Evolutionary conservation across 345 rosid genomes (phyloP).

Genomic region (Litchi chinensis): DNA sequence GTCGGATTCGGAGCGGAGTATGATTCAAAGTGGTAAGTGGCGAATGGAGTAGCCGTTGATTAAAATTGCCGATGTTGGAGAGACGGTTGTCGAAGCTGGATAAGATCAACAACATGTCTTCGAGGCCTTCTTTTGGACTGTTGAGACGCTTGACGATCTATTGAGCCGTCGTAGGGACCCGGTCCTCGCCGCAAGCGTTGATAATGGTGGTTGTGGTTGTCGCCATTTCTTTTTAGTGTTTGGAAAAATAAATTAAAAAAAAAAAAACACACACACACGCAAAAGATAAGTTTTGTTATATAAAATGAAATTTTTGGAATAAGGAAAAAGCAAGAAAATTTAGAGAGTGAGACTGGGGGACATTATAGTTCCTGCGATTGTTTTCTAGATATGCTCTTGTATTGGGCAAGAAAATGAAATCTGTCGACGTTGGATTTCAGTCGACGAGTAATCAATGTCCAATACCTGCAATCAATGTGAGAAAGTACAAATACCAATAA

Average conservation of each 20-base stretch:
- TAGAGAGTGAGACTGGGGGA: no score
- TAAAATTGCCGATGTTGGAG: constrained; percentile 78
- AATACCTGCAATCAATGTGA: no score
- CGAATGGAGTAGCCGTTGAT: constrained; percentile 42
- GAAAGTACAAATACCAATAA: no score
- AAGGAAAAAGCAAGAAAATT: no score
- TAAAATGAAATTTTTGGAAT: neutral
- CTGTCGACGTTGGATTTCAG: no score
- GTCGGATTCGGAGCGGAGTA: constrained; percentile 54
- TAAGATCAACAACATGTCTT: constrained; percentile 91
- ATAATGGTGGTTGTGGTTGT: constrained; percentile 39
- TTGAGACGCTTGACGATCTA: constrained; percentile 95
- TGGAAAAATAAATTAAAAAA: neutral
- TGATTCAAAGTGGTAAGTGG: constrained; percentile 55
- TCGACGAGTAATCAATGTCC: no score
- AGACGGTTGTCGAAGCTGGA: constrained; percentile 94
- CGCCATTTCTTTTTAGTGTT: constrained; percentile 30
- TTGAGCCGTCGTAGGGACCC: constrained; percentile 96
- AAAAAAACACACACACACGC: no score
- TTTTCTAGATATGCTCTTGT: neutral
- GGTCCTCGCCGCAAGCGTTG: constrained; percentile 65
- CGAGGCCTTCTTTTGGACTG: constrained; percentile 84
- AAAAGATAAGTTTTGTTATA: neutral
- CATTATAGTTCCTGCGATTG: neutral
- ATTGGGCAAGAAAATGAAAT: no score